These are phyloP conservation scores for Daldinia decipiens DNA, from an alignment of 495 filamentous ascomycete genomes.

Conservation along the genomic window DNA sequence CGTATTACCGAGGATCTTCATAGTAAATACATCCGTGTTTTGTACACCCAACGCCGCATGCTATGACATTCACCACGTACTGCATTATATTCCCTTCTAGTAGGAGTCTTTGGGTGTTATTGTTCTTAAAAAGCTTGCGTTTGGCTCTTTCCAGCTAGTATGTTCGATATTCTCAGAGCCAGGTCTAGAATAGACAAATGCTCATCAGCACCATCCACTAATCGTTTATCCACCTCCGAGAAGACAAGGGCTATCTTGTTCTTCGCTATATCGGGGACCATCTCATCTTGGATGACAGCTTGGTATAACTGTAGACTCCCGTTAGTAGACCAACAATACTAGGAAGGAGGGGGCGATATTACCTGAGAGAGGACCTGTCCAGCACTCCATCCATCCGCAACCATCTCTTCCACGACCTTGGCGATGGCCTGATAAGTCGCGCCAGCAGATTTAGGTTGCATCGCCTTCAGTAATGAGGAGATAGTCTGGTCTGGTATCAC, in stretches of 20 bases:
- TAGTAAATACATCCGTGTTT: constrained; percentile 23
- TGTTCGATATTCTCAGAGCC: constrained; percentile 78
- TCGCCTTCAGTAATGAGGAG: constrained; percentile 73
- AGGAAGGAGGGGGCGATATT: constrained; percentile 31
- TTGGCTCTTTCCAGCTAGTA: constrained; percentile 64
- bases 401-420: constrained; percentile 83
- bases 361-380: constrained; percentile 85
- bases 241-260: constrained; percentile 90
- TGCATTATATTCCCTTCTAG: not conserved
- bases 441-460: constrained; percentile 74
- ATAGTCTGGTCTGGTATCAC: constrained; percentile 84
- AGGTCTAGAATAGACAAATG: constrained; percentile 90
- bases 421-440: constrained; percentile 78
- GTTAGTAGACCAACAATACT: constrained; percentile 17
- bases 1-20: constrained; percentile 11
- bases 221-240: constrained; percentile 90
- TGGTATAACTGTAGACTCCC: constrained; percentile 75
- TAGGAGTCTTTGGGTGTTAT: not conserved
- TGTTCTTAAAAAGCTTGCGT: not conserved
- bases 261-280: constrained; percentile 83
- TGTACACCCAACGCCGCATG: constrained; percentile 31
- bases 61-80: constrained; percentile 21
- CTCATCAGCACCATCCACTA: constrained; percentile 98
- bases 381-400: constrained; percentile 99
- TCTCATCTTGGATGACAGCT: constrained; percentile 82